Percentiles rank a stretch among this genome's conserved stretches.
Evolutionary conservation across 2,329 filamentous ascomycete genomes (phyloP).

Genomic region (Fonsecaea nubica): DNA sequence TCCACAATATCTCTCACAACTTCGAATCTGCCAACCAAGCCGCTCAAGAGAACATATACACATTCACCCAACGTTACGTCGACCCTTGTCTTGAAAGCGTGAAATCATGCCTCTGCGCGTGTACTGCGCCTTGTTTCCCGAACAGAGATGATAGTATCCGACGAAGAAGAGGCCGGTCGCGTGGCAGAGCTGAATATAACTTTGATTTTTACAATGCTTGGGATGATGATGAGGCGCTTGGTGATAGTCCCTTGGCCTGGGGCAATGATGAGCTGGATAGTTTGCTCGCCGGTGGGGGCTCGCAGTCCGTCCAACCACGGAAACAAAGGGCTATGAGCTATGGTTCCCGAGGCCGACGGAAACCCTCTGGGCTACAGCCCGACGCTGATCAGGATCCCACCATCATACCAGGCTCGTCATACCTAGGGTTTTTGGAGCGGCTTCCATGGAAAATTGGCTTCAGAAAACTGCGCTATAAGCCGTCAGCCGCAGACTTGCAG

Average conservation of each 20-base stretch:
- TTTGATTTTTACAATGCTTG: constrained; percentile 99
- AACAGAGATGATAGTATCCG: constrained; percentile 76
- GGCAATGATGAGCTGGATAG: constrained; percentile 85
- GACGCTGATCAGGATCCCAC: constrained; percentile 72
- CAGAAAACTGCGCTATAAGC: constrained; percentile 80
- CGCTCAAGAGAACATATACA: constrained; percentile 89
- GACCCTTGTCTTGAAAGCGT: constrained; percentile 77
- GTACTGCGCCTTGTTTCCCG: constrained; percentile 71
- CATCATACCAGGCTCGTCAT: constrained; percentile 85
- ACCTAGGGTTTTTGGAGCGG: constrained; percentile 81
- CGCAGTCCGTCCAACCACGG: constrained; percentile 65
- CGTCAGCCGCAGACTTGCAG: constrained; percentile 86
- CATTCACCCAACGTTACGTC: constrained; percentile 84
- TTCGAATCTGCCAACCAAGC: constrained; percentile 89
- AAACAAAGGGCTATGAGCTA: constrained; percentile 89
- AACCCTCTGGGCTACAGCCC: constrained; percentile 57
- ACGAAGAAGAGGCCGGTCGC: constrained; percentile 67
- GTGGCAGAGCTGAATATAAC: constrained; percentile 75
- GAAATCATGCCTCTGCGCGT: constrained; percentile 67
- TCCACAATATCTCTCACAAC: constrained; percentile 91
- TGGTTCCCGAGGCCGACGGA: constrained; percentile 68
- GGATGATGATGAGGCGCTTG: constrained; percentile 67
- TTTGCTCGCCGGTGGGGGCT: constrained; percentile 69
- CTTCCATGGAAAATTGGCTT: constrained; percentile 86
- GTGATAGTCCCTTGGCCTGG: constrained; percentile 71